Base-by-base conservation (phyloP, 768 basidiomycete genomes). In the Lactifluus volemus region DNA sequence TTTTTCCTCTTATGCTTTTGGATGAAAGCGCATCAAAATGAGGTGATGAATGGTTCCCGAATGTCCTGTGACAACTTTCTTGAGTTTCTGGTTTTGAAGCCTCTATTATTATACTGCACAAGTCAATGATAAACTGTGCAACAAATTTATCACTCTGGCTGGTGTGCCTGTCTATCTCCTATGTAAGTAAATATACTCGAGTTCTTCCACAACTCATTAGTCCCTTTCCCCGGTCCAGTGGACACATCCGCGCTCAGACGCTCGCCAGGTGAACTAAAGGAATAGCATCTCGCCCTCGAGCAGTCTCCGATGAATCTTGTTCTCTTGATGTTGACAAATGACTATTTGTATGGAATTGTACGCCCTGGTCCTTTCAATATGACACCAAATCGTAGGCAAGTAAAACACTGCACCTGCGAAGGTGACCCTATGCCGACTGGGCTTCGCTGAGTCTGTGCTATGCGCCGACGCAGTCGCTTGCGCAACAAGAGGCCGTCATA, bases 91-190 rank as follows among this genome's bases (percentile, higher is more conserved):
- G 73, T 70, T 76, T 92, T 91, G 82, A 98, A 99, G 50, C 84
- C 83, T 7, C 78, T 75, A 67, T 89, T 74, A 65, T 89, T 87
- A 74, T 98, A 25, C 25, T 25, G 25, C 25, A 95, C 59, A 97
- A 82, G 64, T 82, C 76, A 65, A 99, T 93, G 64, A 98, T 83
- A 72, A 95, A 99, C 76, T 98, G 95, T 12, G 97, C 94, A 49
- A 96, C 79, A 3, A 88, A 88, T 71, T 95, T 96, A 79, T 99
- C 95, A 70, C 85, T 88, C 42, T 89, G 73, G 12, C 84, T 86
- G 53, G 82, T 79, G 71, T 98, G 85, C 68, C 97, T 98, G 73
- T 88, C 84, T 49, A 98, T 84, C 71, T 98, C 95, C 72, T 95
- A 91, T 0, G 88, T 88, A 25, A 25, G 25, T 25, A 25, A 25